Evolutionary conservation across 2,329 filamentous ascomycete species (phyloP).

Genomic region (Colletotrichum cuscutae): DNA sequence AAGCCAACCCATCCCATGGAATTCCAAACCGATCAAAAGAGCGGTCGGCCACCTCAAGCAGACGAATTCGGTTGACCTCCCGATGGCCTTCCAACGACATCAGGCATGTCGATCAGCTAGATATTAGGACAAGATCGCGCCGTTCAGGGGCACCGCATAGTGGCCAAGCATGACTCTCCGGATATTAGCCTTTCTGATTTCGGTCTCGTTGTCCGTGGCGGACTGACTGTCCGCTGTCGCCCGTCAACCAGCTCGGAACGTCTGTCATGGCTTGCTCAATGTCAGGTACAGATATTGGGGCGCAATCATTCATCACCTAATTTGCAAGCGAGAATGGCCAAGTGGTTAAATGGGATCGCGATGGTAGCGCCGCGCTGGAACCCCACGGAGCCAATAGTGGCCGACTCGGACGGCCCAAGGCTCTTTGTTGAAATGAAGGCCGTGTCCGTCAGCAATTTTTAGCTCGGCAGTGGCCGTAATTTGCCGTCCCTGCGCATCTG

Average conservation of each 20-base stretch:
- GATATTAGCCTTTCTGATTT: constrained; percentile 6
- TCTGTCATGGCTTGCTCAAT: not conserved
- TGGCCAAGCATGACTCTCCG: constrained; percentile 5
- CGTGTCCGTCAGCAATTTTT: constrained; percentile 25
- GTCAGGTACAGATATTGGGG: constrained; percentile 4
- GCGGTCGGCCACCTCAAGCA: constrained; percentile 3
- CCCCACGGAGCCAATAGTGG: constrained; percentile 29
- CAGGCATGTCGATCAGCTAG: not conserved
- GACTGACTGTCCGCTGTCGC: not conserved
- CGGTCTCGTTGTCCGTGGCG: not conserved
- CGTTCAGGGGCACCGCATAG: constrained; percentile 25
- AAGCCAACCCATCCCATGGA: constrained; percentile 15
- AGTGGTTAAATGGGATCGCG: constrained; percentile 15
- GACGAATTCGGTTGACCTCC: not conserved
- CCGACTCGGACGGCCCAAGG: constrained; percentile 24
- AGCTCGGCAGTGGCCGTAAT: constrained; percentile 32
- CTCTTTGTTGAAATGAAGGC: constrained; percentile 34
- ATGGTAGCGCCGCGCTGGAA: constrained; percentile 33
- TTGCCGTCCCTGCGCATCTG: constrained; percentile 31
- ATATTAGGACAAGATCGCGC: not conserved
- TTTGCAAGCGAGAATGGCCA: constrained; percentile 10
- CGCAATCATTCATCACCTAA: constrained; percentile 5
- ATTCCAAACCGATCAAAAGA: constrained; percentile 5
- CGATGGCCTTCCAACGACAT: not conserved
- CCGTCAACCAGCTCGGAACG: not conserved